phyloP scores from a whole-genome alignment of 2,329 filamentous ascomycete genomes.

The Xylariaceae sp. region DNA sequence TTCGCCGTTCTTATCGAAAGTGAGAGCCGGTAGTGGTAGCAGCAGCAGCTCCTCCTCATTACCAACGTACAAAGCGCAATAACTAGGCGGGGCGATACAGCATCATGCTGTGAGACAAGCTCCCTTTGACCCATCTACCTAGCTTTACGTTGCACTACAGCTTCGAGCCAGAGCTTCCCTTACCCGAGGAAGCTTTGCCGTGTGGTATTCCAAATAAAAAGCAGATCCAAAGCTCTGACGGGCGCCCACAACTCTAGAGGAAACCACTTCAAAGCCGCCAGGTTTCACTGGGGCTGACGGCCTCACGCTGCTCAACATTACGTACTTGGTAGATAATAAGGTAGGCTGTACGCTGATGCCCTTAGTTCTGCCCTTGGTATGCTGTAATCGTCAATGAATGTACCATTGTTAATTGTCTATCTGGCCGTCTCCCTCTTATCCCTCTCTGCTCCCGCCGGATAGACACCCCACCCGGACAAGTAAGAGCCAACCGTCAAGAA shows the following conservation, averaged over 20 bases:
- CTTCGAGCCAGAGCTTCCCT: slow-evolving; percentile 10
- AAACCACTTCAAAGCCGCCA: slow-evolving; percentile 12
- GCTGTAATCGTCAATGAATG: slow-evolving; percentile 12
- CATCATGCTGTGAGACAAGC: slow-evolving; percentile 18
- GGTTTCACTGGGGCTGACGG: neutral
- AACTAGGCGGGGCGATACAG: slow-evolving; percentile 4
- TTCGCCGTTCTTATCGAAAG: slow-evolving; percentile 13
- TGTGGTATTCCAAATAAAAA: slow-evolving; percentile 30
- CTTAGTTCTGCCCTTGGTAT: too few species aligned
- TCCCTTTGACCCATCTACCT: slow-evolving; percentile 14
- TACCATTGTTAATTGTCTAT: slow-evolving; percentile 1
- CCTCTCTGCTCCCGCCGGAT: slow-evolving; percentile 8
- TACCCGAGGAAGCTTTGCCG: slow-evolving; percentile 25
- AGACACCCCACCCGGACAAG: slow-evolving; percentile 21
- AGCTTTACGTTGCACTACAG: slow-evolving; percentile 23
- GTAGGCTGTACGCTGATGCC: neutral
- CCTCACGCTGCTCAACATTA: slow-evolving; percentile 8
- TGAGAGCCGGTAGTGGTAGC: neutral
- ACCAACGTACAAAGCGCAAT: too few species aligned
- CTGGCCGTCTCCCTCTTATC: slow-evolving; percentile 5
- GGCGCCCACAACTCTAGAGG: slow-evolving; percentile 26
- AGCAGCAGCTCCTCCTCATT: too few species aligned
- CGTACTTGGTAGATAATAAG: slow-evolving; percentile 5
- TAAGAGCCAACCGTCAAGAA: slow-evolving; percentile 28
- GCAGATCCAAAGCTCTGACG: slow-evolving; percentile 26